These are phyloP conservation scores for Millerozyma miso DNA, from an alignment of 805 yeast species.

Conservation along the genomic window DNA sequence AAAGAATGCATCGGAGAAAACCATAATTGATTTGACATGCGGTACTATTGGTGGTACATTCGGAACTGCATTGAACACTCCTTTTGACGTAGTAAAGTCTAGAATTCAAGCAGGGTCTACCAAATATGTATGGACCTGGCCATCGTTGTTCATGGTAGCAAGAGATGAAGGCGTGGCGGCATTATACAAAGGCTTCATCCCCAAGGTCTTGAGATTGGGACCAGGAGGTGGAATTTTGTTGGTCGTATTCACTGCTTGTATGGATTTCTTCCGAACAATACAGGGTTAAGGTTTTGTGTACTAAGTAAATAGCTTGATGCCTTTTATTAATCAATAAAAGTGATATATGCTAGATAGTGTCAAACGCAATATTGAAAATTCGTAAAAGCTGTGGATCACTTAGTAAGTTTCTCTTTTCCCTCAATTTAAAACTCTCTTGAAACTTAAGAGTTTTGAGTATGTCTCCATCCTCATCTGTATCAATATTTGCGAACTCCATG, in stretches of 20 bases:
- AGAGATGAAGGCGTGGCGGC: slow-evolving; percentile 92
- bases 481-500: not conserved
- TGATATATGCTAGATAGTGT: not conserved
- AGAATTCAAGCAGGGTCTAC: slow-evolving; percentile 90
- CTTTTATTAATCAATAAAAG: not conserved
- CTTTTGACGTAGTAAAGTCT: slow-evolving; percentile 95
- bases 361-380: slow-evolving; percentile 4
- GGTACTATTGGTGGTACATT: slow-evolving; percentile 97
- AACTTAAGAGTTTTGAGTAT: slow-evolving; percentile 5
- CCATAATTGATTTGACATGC: slow-evolving; percentile 80
- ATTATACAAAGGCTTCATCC: slow-evolving; percentile 91
- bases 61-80: slow-evolving; percentile 94
- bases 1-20: slow-evolving; percentile 63
- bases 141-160: slow-evolving; percentile 67
- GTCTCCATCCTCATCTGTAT: not conserved
- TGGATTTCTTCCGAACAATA: slow-evolving; percentile 84
- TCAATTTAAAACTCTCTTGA: slow-evolving; percentile 18
- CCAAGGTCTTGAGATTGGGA: slow-evolving; percentile 94
- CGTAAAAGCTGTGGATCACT: slow-evolving; percentile 3
- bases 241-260: slow-evolving; percentile 92
- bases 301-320: not conserved
- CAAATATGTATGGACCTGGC: slow-evolving; percentile 90
- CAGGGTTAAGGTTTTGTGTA: slow-evolving; percentile 17
- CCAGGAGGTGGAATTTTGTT: slow-evolving; percentile 99
- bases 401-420: not conserved